Base-by-base conservation (phyloP, 305 asterid species). In the Fraxinus albicans region DNA sequence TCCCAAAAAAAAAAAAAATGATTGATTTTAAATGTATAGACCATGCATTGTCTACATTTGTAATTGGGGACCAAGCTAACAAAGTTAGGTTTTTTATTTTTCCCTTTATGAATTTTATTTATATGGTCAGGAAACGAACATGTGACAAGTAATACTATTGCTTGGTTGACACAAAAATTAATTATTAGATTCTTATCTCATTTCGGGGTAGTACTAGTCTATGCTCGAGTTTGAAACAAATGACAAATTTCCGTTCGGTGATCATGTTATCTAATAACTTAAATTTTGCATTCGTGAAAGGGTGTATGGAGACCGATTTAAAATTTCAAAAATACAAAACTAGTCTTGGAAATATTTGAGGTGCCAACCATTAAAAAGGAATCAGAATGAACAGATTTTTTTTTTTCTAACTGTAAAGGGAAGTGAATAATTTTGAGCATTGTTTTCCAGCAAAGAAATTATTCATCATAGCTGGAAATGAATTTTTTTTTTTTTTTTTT, bases 401-500 rank as follows among this genome's bases (percentile, higher is more conserved):
- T 3, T 31, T 42, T 85, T 50, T 76, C 81, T 75, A 60, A 87
- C 89, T 89, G 88, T 83, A 89, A 84, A 85, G 91, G 91, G 81
- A 76, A 86, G 78, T 86, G 81, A 84, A 58, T 74, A 82, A 86
- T 88, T 77, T 31, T 42, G 35, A 55, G 72, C 67, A 89, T 87
- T 91, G 94, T 89, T 89, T 89, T 89, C 83, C 91, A 89, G 80
- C 83, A 84, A 83, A 78, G 86, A 82, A 79, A 81, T 84, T 84
- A 88, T 88, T 88, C 90, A 84, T 83, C 53, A 84, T 89, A 76
- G 90, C 89, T 91, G 92, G 91, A 91, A 85, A 42, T 42, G 53
- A 2, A 83, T 9, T 42, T 42, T 74, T 17, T 50, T 69, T 40
- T 33, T 8, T 75, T 17, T 53, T 70, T 50, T 42, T 9, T 8